Evolutionary conservation across 306 rosid genomes (phyloP).

Genomic region (Sesbania bispinosa): DNA sequence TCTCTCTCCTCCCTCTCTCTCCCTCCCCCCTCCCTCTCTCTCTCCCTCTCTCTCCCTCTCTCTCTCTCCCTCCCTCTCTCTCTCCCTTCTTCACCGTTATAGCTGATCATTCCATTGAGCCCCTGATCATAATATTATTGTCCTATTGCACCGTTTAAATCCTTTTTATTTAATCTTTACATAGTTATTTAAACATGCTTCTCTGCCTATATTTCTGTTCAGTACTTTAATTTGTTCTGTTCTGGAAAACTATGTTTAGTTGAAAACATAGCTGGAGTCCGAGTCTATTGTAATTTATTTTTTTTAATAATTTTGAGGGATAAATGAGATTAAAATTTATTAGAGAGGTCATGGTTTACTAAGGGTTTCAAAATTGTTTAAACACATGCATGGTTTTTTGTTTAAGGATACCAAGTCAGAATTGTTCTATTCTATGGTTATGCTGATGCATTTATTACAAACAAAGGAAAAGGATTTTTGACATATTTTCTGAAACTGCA

Average conservation of each 20-base stretch:
- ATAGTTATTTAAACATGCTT: too few relatives aligned
- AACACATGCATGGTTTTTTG: neutral
- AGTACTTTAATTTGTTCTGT: too few relatives aligned
- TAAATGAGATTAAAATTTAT: neutral
- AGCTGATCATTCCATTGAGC: neutral
- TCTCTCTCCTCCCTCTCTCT: too few relatives aligned
- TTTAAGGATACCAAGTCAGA: neutral
- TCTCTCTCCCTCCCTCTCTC: too few relatives aligned
- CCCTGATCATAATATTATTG: too few relatives aligned
- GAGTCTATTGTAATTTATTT: neutral
- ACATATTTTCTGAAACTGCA: constrained; percentile 3
- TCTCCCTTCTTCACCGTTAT: too few relatives aligned
- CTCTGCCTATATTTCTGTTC: neutral
- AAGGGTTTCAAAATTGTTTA: neutral
- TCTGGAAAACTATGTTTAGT: neutral
- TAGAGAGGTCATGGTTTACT: neutral
- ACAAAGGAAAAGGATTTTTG: neutral
- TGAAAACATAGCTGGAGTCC: neutral
- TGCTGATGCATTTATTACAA: constrained; percentile 1
- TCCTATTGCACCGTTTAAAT: too few relatives aligned
- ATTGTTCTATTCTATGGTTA: neutral
- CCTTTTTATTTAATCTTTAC: too few relatives aligned
- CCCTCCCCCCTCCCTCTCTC: too few relatives aligned
- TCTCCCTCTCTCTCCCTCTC: too few relatives aligned
- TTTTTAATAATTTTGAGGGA: neutral